Conservation (phyloP, 164 flowering plant species). For the Paratinospora sagittata region DNA sequence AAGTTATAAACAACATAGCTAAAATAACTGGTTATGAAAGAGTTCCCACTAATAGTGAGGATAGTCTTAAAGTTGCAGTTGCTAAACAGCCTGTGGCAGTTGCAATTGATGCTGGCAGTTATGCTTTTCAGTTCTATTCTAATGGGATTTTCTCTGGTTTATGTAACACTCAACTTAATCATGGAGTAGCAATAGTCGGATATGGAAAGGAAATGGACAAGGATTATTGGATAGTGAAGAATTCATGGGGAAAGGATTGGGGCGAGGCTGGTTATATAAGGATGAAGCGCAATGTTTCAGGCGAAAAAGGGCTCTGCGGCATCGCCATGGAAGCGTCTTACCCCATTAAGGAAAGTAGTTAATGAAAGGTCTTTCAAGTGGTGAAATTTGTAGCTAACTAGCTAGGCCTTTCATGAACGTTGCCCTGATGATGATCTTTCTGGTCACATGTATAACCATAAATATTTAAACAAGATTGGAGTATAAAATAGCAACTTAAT, state of each 20-base stretch:
- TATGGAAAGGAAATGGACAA: not conserved
- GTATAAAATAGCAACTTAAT: too few species aligned
- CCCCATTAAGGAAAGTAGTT: conserved; percentile 1
- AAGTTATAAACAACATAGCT: not conserved
- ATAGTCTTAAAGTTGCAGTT: conserved; percentile 8
- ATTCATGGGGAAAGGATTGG: conserved; percentile 16
- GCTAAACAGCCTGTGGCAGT: conserved; percentile 14
- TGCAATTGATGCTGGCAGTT: conserved; percentile 9
- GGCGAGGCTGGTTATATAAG: conserved; percentile 10
- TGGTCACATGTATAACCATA: too few species aligned
- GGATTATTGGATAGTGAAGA: conserved; percentile 13
- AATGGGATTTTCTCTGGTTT: conserved; percentile 7
- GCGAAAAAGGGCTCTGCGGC: conserved; percentile 8
- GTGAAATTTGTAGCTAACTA: too few species aligned
- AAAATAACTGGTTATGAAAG: conserved; percentile 4
- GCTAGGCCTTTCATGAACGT: too few species aligned
- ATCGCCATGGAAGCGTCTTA: conserved; percentile 14
- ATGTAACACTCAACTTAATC: conserved; percentile 5
- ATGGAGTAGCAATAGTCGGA: conserved; percentile 16
- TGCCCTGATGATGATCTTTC: too few species aligned
- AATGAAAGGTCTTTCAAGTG: not conserved
- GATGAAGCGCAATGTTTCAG: conserved; percentile 5
- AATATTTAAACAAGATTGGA: too few species aligned
- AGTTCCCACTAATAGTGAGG: conserved; percentile 5
- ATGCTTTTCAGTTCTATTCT: conserved; percentile 9